phyloP scores from a whole-genome alignment of 805 yeast species.

The Metschnikowia reukaufii region DNA sequence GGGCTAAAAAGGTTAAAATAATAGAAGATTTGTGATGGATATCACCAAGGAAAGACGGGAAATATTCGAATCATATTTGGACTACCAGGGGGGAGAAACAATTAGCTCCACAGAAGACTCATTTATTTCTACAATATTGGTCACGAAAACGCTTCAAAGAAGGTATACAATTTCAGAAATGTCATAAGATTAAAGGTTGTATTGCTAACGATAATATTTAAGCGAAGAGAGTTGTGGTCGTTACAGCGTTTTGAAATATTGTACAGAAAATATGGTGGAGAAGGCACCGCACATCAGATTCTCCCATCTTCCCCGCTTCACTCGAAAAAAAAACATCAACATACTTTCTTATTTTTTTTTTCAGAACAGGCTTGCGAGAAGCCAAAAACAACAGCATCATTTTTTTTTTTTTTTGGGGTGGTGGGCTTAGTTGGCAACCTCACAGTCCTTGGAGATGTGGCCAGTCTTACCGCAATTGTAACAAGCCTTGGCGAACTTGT shows the following conservation, averaged over 20 bases:
- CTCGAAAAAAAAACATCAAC: slow-evolving; percentile 3
- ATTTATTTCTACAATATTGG: too few relatives aligned
- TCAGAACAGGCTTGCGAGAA: neutral
- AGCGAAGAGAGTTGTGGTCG: slow-evolving; percentile 19
- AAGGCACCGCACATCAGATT: slow-evolving; percentile 11
- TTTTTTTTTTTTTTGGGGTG: neutral
- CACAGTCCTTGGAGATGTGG: slow-evolving; percentile 83
- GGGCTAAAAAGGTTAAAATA: too few relatives aligned
- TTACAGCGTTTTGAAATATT: slow-evolving; percentile 19
- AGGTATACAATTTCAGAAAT: neutral
- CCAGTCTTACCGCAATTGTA: slow-evolving; percentile 78
- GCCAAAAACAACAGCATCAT: neutral
- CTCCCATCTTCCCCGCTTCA: slow-evolving; percentile 19
- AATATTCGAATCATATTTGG: too few relatives aligned
- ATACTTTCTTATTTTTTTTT: neutral
- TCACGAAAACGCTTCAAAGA: too few relatives aligned
- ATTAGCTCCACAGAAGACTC: too few relatives aligned
- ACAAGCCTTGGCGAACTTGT: slow-evolving; percentile 54
- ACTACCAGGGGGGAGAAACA: too few relatives aligned
- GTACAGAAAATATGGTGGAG: slow-evolving; percentile 19
- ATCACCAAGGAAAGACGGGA: too few relatives aligned
- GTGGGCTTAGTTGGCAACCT: slow-evolving; percentile 18
- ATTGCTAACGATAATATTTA: slow-evolving; percentile 9
- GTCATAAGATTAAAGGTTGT: slow-evolving; percentile 1
- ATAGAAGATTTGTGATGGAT: too few relatives aligned